Conservation (phyloP, 805 yeast genomes). For the Ogataea neopini region DNA sequence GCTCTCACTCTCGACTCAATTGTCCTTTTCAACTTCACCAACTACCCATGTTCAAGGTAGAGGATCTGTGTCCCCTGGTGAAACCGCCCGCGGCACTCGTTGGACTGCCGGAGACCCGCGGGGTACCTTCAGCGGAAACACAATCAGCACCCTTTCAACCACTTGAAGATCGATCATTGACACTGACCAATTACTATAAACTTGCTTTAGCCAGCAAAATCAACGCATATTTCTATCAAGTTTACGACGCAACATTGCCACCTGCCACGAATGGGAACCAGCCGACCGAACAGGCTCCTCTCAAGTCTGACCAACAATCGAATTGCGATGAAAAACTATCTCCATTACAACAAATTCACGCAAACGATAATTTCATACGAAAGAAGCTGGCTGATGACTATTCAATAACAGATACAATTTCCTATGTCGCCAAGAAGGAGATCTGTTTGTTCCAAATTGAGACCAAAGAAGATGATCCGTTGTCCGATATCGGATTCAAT, state of each 20-base stretch:
- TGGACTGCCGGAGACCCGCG: background rate
- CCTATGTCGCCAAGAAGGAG: constrained; percentile 34
- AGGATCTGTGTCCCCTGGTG: constrained; percentile 28
- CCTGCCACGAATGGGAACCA: background rate
- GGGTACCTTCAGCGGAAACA: background rate
- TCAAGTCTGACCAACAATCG: background rate
- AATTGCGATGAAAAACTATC: constrained; percentile 16
- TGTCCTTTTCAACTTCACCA: background rate
- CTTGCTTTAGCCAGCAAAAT: constrained; percentile 30
- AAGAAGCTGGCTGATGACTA: constrained; percentile 31
- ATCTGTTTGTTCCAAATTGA: constrained; percentile 35
- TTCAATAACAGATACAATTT: constrained; percentile 29
- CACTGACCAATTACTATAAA: constrained; percentile 34
- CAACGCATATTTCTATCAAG: constrained; percentile 35
- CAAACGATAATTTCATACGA: constrained; percentile 30
- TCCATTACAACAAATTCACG: constrained; percentile 29
- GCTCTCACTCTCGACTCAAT: background rate
- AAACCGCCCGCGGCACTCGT: constrained; percentile 10
- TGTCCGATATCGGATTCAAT: constrained; percentile 28
- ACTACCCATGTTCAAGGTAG: constrained; percentile 7
- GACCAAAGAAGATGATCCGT: constrained; percentile 15
- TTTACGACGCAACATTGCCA: constrained; percentile 18
- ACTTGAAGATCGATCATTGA: constrained; percentile 22
- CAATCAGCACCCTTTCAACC: constrained; percentile 2
- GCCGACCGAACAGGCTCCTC: background rate